Conservation (phyloP, 2,329 filamentous ascomycete species). For the Metarhizium guizhouense region DNA sequence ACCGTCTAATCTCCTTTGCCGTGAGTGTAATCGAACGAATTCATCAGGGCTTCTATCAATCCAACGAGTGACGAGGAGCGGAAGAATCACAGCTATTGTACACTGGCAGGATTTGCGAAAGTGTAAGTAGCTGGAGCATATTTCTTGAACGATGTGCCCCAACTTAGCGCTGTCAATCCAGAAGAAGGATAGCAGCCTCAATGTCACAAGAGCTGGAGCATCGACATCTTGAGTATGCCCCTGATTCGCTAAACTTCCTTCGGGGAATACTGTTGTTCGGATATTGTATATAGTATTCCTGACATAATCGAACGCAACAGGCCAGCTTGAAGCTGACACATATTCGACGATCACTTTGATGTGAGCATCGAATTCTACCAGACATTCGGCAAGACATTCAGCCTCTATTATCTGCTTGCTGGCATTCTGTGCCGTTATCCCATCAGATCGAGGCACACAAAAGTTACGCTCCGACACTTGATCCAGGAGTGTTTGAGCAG, state of each 20-base stretch:
- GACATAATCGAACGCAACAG: constrained; percentile 49
- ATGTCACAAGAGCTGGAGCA: constrained; percentile 39
- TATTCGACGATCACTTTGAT: constrained; percentile 53
- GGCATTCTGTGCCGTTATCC: constrained; percentile 9
- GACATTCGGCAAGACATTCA: constrained; percentile 23
- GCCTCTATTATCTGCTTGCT: constrained; percentile 12
- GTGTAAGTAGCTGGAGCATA: constrained; percentile 58
- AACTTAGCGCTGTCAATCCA: constrained; percentile 57
- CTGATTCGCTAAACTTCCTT: constrained; percentile 23
- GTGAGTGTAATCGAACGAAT: constrained; percentile 54
- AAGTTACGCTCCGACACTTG: constrained; percentile 32
- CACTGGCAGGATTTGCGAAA: constrained; percentile 56
- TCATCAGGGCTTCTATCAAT: constrained; percentile 56
- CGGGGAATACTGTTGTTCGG: constrained; percentile 32
- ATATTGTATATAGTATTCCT: constrained; percentile 42
- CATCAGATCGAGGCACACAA: constrained; percentile 22
- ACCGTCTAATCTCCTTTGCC: constrained; percentile 53
- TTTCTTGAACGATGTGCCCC: constrained; percentile 52
- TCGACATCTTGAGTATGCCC: constrained; percentile 41
- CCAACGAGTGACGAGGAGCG: constrained; percentile 56
- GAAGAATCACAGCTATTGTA: constrained; percentile 52
- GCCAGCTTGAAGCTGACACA: constrained; percentile 56
- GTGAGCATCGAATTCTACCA: constrained; percentile 42
- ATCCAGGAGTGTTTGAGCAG: constrained; percentile 48
- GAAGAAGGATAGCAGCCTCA: constrained; percentile 53